Evolutionary conservation across 768 basidiomycete genomes (phyloP), one percentile per base, ranked within the genome.

Genomic region (Coprinellus micaceus): DNA sequence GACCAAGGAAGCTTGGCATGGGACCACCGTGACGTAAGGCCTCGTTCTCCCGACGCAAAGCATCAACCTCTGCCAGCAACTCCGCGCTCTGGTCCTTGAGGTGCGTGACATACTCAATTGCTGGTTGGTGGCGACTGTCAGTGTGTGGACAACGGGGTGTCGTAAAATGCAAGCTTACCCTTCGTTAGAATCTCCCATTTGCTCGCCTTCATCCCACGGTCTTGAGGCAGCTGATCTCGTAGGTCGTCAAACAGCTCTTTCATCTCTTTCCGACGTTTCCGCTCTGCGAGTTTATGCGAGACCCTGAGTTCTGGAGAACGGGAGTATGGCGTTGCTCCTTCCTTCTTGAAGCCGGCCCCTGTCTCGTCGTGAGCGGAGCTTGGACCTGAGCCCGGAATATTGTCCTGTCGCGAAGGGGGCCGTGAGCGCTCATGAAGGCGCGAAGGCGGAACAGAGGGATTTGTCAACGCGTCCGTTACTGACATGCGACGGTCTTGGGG

Each of bases 171-270:
- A 33, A 56, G 69, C 80, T 60, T 61, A 91, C 95, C 91, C 85
- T 97, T 96, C 72, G 88, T 95, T 30, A 99, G 74, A 59, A 98
- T 98, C 76, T 99, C 97, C 97, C 96, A 98, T 74, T 99, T 99
- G 74, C 91, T 94, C 19, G 93, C 89, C 68, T 98, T 98, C 86
- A 94, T 91, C 41, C 89, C 94, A 52, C 89, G 83, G 74, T 94
- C 94, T 51, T 88, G 88, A 1, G 97, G 97, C 24, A 99, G 75
- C 64, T 91, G 85, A 69, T 97, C 95, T 56, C 94, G 82, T 60
- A 99, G 74, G 69, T 99, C 97, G 63, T 99, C 97, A 67, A 98
- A 98, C 43, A 99, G 71, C 58, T 98, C 95, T 69, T 97, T 97
- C 97, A 99, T 99, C 74, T 99, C 97, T 73, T 96, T 98, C 71